Evolutionary conservation across 306 rosid species (phyloP), one percentile per base, ranked within the genome.

Genomic region (Rosa chinensis): DNA sequence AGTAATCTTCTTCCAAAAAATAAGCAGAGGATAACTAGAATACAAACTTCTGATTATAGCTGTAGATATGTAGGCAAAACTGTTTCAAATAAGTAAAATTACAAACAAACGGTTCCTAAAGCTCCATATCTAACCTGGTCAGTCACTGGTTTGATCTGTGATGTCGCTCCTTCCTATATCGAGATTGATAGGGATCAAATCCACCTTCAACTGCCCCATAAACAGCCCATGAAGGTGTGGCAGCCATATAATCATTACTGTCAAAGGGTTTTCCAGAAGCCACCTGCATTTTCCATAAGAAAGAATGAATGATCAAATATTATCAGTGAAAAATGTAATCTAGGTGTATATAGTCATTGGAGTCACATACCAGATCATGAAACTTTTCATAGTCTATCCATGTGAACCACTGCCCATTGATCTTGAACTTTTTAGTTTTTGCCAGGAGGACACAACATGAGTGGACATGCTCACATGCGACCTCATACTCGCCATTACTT

Each of bases 331-430:
- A 35, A 55, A 62, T 72, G 48, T 53, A 71, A 70, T 68, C 3
- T 47, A 62, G 68, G 80, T 48, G 53, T 85, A 74, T 13, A 53
- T 64, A 85, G 69, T 16, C 12, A 44, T 52, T 47, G 17, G 14
- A 25, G 71, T 61, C 49, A 79, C 92, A 18, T 56, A 94, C 99
- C 98, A 95, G 85, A 80, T 91, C 93, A 77, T 95, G 97, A 76
- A 95, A 95, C 85, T 89, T 95, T 55, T 90, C 98, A 59, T 95
- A 95, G 80, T 95, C 98, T 77, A 95, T 95, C 99, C 99, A 95
- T 1, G 99, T 95, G 85, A 88, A 78, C 99, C 99, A 95, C 73
- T 86, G 91, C 78, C 93, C 97, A 50, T 91, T 81, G 81, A 93
- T 84, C 90, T 87, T 93, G 91, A 93, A 95, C 84, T 95, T 93